Evolutionary conservation across 768 basidiomycete genomes (phyloP).

Genomic region (Rhizopogon rudus): DNA sequence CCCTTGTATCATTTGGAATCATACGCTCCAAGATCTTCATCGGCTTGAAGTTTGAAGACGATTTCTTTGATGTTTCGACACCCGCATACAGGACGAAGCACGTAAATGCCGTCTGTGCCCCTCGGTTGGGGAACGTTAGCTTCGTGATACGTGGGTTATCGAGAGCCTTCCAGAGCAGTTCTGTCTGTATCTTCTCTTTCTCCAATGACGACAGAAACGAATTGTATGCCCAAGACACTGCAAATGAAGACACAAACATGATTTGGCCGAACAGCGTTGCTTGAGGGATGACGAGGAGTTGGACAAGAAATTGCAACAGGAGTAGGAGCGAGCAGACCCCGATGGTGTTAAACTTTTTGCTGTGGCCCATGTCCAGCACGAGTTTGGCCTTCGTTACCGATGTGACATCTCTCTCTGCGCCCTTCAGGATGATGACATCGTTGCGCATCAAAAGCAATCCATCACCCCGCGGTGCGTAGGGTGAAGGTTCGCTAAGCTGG

Average conservation of each 20-base stretch:
- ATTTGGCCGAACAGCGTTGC: conserved; percentile 28
- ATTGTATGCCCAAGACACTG: conserved; percentile 30
- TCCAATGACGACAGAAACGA: conserved; percentile 27
- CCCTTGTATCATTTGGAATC: conserved; percentile 16
- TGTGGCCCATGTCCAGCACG: conserved; percentile 8
- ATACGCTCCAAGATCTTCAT: conserved; percentile 7
- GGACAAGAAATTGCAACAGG: conserved; percentile 23
- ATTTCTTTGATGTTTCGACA: neutral
- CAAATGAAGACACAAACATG: conserved; percentile 28
- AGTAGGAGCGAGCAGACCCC: conserved; percentile 24
- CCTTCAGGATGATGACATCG: conserved; percentile 22
- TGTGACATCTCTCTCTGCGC: conserved; percentile 21
- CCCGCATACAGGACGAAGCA: conserved; percentile 8
- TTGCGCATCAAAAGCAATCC: conserved; percentile 19
- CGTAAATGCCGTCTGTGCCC: conserved; percentile 10
- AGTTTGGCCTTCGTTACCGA: conserved; percentile 25
- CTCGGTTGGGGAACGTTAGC: conserved; percentile 13
- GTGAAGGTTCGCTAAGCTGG: conserved; percentile 9
- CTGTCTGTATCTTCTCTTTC: conserved; percentile 14
- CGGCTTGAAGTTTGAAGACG: conserved; percentile 1
- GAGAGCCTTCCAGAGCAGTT: conserved; percentile 14
- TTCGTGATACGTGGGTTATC: conserved; percentile 8
- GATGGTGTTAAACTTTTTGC: conserved; percentile 7
- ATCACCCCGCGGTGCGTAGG: conserved; percentile 18
- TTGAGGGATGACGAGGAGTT: conserved; percentile 29